Conservation (phyloP, 805 yeast species). For the Saccharomycopsis javanensis region DNA sequence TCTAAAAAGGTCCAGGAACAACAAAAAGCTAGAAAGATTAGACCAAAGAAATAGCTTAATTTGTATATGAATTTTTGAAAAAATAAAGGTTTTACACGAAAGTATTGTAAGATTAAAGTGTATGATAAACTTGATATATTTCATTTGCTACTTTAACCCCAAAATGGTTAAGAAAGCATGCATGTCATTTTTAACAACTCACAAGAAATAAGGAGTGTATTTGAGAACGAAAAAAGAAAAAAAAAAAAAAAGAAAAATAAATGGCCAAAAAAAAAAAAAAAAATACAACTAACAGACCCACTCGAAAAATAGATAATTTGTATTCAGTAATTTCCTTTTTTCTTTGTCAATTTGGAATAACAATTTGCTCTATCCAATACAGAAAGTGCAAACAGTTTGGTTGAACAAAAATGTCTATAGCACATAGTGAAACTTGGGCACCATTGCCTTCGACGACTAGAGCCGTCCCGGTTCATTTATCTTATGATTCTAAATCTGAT, state of each 20-base stretch:
- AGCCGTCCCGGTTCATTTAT: constrained; percentile 59
- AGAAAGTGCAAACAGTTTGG: neutral
- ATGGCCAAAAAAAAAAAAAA: neutral
- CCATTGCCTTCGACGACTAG: constrained; percentile 75
- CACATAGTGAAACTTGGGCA: constrained; percentile 35
- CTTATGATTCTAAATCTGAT: constrained; percentile 62
- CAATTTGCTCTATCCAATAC: too few relatives aligned
- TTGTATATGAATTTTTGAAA: neutral
- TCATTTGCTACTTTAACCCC: neutral
- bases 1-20: constrained; percentile 55
- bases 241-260: neutral
- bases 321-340: too few relatives aligned
- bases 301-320: neutral
- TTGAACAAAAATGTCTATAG: neutral
- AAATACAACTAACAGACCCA: neutral
- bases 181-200: neutral
- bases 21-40: constrained; percentile 68
- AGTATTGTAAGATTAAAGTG: neutral
- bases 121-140: neutral
- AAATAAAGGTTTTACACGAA: neutral
- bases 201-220: neutral
- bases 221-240: neutral
- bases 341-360: too few relatives aligned
- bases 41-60: constrained; percentile 22
- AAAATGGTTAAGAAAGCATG: neutral